These are phyloP conservation scores for Flagelloscypha sp. DNA, from an alignment of 768 basidiomycete genomes.

Conservation along the genomic window DNA sequence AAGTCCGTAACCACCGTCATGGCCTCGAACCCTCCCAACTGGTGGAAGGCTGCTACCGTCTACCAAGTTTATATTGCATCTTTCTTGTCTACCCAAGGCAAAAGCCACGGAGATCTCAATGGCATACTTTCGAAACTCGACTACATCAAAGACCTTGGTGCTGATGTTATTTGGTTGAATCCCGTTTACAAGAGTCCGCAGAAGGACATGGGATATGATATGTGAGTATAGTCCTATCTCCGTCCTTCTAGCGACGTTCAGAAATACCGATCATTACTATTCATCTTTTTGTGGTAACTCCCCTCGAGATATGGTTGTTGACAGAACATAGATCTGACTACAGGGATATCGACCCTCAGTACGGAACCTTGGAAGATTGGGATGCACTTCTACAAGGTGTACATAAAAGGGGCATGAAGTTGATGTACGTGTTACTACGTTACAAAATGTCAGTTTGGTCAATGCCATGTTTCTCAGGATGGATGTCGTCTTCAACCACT, in stretches of 20 bases:
- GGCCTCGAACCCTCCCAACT: too few relatives aligned
- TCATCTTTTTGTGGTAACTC: too few relatives aligned
- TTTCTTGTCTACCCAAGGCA: slow-evolving; percentile 64
- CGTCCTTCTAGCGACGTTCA: too few relatives aligned
- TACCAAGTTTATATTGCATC: slow-evolving; percentile 70
- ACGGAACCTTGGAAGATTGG: slow-evolving; percentile 58
- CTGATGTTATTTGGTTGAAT: slow-evolving; percentile 61
- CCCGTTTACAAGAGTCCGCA: slow-evolving; percentile 65
- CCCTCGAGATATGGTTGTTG: neutral
- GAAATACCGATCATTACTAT: too few relatives aligned
- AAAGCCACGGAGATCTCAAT: slow-evolving; percentile 62
- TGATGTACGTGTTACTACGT: slow-evolving; percentile 37
- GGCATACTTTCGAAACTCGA: slow-evolving; percentile 60
- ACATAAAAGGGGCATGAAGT: slow-evolving; percentile 60
- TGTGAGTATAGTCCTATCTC: slow-evolving; percentile 29
- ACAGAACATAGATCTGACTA: slow-evolving; percentile 49
- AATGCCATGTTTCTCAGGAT: slow-evolving; percentile 36
- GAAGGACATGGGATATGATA: slow-evolving; percentile 71
- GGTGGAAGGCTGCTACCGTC: slow-evolving; percentile 53
- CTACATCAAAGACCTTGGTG: slow-evolving; percentile 61
- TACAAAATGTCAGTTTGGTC: neutral
- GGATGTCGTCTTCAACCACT: slow-evolving; percentile 74
- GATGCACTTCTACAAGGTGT: slow-evolving; percentile 43
- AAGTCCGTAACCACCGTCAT: too few relatives aligned
- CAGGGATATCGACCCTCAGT: slow-evolving; percentile 51